These are phyloP conservation scores for Phaffia rhodozyma DNA, from an alignment of 1,284 basidiomycete genomes.

Conservation along the genomic window DNA sequence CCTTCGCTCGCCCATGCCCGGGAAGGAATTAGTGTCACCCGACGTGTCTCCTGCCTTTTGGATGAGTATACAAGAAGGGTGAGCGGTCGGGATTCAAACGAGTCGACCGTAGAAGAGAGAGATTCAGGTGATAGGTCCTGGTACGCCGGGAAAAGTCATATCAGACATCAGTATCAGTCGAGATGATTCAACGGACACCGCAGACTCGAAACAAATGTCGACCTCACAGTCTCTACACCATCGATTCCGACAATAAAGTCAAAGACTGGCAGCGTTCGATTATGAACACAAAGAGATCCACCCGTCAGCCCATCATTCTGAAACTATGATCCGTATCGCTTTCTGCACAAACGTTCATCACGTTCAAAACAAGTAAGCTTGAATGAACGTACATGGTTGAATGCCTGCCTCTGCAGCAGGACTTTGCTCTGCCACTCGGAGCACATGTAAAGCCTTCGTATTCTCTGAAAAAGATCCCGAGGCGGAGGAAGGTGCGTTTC, in stretches of 20 bases:
- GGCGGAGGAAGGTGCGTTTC: constrained; percentile 14
- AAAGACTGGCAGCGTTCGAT: constrained; percentile 8
- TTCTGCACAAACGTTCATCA: background rate
- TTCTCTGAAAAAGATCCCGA: background rate
- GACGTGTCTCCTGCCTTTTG: constrained; percentile 12
- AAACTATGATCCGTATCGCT: background rate
- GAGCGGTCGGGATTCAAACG: constrained; percentile 15
- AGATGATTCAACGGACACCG: background rate
- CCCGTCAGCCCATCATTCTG: background rate
- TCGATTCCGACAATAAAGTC: constrained; percentile 18
- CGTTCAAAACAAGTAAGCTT: background rate
- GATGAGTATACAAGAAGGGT: constrained; percentile 17
- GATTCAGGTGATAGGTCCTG: constrained; percentile 18
- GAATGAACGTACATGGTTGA: constrained; percentile 13
- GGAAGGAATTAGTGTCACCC: constrained; percentile 68
- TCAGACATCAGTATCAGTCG: background rate
- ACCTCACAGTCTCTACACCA: constrained; percentile 12
- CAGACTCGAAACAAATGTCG: background rate
- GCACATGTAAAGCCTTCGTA: constrained; percentile 16
- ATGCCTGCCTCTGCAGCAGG: constrained; percentile 16
- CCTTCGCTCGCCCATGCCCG: constrained; percentile 51
- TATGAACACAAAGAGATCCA: too few species aligned
- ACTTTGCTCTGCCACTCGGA: constrained; percentile 13
- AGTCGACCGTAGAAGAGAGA: constrained; percentile 14
- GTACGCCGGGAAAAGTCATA: background rate